A percentile compares a stretch with the other conserved stretches of the same genome.
Conservation (phyloP, 2,329 filamentous ascomycete genomes). For the Phialocephala subalpina region DNA sequence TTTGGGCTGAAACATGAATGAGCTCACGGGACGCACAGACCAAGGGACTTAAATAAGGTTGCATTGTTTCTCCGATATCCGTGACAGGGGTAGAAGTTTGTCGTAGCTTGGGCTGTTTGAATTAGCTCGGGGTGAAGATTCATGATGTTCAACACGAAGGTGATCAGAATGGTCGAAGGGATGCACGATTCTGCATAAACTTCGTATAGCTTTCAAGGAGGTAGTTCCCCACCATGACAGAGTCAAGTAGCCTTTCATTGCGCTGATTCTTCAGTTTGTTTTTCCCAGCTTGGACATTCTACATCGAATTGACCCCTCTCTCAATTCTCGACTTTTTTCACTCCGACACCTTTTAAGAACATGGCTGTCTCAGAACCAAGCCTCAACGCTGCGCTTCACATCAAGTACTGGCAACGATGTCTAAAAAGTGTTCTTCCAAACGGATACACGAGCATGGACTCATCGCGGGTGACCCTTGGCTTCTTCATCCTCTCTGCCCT, state of each 20-base stretch:
- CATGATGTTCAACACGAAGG: background rate
- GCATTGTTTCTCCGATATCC: constrained; percentile 25
- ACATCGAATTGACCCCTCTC: background rate
- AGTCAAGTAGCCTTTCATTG: background rate
- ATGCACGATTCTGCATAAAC: background rate
- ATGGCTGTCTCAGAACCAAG: constrained; percentile 36
- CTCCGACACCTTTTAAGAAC: background rate
- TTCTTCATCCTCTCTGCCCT: constrained; percentile 90
- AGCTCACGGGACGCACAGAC: background rate
- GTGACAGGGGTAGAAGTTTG: constrained; percentile 16
- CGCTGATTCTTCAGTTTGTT: background rate
- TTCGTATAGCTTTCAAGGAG: background rate
- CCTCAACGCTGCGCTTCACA: constrained; percentile 72
- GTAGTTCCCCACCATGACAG: background rate
- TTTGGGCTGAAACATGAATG: background rate
- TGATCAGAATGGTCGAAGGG: background rate
- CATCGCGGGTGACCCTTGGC: constrained; percentile 86
- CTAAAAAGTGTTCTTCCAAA: constrained; percentile 81
- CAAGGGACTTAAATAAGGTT: constrained; percentile 20
- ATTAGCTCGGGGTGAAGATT: background rate
- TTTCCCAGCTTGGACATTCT: background rate
- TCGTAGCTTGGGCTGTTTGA: background rate
- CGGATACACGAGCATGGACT: constrained; percentile 87
- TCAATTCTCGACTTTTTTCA: background rate
- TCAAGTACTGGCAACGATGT: constrained; percentile 94